phyloP scores from a whole-genome alignment of 2,329 filamentous ascomycete genomes.

The Diaporthe citrichinensis region DNA sequence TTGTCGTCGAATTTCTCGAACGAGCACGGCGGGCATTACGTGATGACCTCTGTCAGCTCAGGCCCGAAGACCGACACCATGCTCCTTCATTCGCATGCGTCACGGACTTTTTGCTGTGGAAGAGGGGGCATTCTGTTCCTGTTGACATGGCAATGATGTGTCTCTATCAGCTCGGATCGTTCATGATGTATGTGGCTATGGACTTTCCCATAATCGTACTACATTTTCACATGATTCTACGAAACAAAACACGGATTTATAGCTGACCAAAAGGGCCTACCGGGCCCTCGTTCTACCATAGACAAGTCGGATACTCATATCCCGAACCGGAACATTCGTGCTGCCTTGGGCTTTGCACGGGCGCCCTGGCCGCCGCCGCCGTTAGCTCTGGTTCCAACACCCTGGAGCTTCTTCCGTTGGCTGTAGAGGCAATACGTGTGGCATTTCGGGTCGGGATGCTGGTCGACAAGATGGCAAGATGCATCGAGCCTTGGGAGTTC shows the following conservation, averaged over 20 bases:
- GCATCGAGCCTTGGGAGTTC: background rate
- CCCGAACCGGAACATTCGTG: background rate
- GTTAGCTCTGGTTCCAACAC: conserved; percentile 1
- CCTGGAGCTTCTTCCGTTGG: conserved; percentile 1
- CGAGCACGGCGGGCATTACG: background rate
- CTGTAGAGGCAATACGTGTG: background rate
- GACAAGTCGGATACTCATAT: background rate
- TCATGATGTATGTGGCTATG: background rate
- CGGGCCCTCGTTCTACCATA: background rate
- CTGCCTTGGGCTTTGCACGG: conserved; percentile 19
- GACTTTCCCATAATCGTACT: background rate
- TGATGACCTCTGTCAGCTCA: background rate
- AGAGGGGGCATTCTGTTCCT: background rate
- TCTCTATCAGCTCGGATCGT: conserved; percentile 2
- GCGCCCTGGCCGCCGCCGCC: conserved; percentile 2
- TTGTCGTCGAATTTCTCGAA: conserved; percentile 8
- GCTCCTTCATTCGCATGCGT: background rate
- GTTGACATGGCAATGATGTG: conserved; percentile 12
- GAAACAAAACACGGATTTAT: background rate
- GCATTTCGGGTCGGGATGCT: background rate
- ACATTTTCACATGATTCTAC: no score
- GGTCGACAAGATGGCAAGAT: background rate
- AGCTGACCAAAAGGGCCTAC: background rate
- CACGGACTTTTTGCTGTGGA: background rate
- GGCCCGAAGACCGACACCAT: background rate